Conservation (phyloP, 2,329 filamentous ascomycete species). For the Colletotrichum sp. region DNA sequence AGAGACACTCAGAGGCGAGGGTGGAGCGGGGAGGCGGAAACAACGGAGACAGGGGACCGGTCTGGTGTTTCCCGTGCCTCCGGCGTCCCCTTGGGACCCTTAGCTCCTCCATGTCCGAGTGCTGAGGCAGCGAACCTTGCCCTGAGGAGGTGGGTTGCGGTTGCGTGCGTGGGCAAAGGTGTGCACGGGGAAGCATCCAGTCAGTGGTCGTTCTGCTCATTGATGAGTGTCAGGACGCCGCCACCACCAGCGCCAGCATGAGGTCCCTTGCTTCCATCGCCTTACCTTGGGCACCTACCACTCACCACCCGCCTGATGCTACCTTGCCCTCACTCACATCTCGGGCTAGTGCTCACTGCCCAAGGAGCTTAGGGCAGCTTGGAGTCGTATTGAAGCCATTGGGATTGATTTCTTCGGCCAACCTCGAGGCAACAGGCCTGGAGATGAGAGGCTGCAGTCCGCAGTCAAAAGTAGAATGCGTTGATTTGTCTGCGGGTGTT, state of each 20-base stretch:
- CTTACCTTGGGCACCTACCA: not conserved
- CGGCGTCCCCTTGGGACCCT: not conserved
- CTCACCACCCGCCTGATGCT: not conserved
- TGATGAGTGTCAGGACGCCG: not conserved
- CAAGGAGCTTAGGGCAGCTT: not conserved
- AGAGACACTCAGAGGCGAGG: not conserved
- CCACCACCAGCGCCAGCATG: not conserved
- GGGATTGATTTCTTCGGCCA: not conserved
- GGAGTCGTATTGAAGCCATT: not conserved
- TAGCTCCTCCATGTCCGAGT: not conserved
- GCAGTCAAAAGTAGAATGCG: not conserved
- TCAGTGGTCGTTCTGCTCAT: not conserved
- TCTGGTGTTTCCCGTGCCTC: not conserved
- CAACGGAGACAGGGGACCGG: not conserved
- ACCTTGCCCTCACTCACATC: not conserved
- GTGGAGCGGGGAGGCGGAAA: not conserved
- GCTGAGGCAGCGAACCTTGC: not conserved
- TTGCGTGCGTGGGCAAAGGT: not conserved
- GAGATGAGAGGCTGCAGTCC: not conserved
- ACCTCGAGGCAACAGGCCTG: not conserved
- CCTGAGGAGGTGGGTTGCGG: conserved; percentile 4
- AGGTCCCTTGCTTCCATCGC: not conserved
- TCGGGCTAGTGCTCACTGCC: not conserved
- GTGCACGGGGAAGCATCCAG: not conserved
- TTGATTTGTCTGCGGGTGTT: not conserved